These are phyloP conservation scores for Chernovozyma sophiae-reginae DNA, from an alignment of 1,139 yeast genomes.

Conservation along the genomic window DNA sequence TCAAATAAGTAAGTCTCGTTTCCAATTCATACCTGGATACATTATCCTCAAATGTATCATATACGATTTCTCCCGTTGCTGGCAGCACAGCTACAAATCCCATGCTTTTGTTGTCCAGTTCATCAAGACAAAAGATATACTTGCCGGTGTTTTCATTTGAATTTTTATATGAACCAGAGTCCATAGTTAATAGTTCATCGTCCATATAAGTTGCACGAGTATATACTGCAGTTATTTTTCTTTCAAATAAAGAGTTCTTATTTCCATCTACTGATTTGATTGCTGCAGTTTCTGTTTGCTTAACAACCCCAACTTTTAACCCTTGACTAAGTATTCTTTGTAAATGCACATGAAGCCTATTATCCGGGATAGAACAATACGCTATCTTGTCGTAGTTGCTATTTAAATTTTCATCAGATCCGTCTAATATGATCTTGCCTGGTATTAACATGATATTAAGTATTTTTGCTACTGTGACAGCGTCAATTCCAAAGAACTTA, in stretches of 20 bases:
- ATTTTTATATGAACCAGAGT: conserved; percentile 5
- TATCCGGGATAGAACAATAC: conserved; percentile 81
- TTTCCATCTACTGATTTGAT: conserved; percentile 49
- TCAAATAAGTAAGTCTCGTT: conserved; percentile 66
- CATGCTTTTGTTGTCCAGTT: conserved; percentile 15
- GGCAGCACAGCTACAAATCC: conserved; percentile 70
- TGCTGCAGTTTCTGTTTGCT: conserved; percentile 80
- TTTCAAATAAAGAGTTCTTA: conserved; percentile 50
- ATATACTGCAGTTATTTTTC: conserved; percentile 68
- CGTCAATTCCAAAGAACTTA: conserved; percentile 83
- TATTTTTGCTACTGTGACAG: conserved; percentile 59
- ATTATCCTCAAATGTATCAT: conserved; percentile 63
- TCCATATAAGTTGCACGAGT: conserved; percentile 84
- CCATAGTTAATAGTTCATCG: conserved; percentile 37
- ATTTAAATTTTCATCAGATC: conserved; percentile 28
- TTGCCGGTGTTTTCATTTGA: conserved; percentile 20
- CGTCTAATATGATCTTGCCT: conserved; percentile 54
- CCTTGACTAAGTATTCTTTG: conserved; percentile 62
- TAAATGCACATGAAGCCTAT: conserved; percentile 67
- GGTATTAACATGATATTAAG: conserved; percentile 70
- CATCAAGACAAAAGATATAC: conserved; percentile 29
- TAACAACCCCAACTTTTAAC: conserved; percentile 78
- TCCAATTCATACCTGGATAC: conserved; percentile 57
- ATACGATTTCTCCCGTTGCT: conserved; percentile 70
- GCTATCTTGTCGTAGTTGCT: conserved; percentile 58